Evolutionary conservation across 176 grass and related monocot genomes (phyloP).

Genomic region (Cenchrus fungigraminus): DNA sequence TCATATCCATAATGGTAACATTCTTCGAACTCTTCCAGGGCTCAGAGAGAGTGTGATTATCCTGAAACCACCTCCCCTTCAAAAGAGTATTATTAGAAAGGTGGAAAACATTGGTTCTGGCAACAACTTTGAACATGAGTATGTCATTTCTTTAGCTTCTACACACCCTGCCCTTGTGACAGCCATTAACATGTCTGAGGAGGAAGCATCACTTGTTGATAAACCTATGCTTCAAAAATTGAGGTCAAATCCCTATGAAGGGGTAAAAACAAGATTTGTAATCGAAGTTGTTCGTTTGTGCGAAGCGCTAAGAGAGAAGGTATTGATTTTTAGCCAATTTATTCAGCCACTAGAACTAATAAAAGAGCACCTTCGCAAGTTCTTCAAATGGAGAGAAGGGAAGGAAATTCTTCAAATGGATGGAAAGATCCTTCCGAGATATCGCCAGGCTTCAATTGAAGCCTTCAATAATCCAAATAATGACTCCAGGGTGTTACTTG

Average conservation of each 20-base stretch:
- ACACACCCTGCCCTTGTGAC: constrained; percentile 85
- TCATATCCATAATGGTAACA: constrained; percentile 88
- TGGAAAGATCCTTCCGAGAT: constrained; percentile 72
- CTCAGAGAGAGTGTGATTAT: constrained; percentile 75
- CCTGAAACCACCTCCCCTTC: constrained; percentile 59
- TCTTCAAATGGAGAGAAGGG: constrained; percentile 81
- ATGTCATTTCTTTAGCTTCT: constrained; percentile 72
- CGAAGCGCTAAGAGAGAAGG: constrained; percentile 76
- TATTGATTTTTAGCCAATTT: constrained; percentile 91
- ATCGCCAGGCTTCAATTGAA: constrained; percentile 77
- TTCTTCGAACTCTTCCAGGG: constrained; percentile 83
- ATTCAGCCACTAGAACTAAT: constrained; percentile 81
- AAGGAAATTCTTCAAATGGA: constrained; percentile 88
- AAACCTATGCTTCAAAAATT: constrained; percentile 57
- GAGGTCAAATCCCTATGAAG: constrained; percentile 71
- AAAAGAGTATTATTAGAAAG: constrained; percentile 81
- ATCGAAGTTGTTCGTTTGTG: constrained; percentile 82
- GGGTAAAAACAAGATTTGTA: constrained; percentile 91
- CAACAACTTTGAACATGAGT: constrained; percentile 78
- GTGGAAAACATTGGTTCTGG: constrained; percentile 77
- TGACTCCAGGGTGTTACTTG: constrained; percentile 81
- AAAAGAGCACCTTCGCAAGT: constrained; percentile 65
- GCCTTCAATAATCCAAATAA: constrained; percentile 79
- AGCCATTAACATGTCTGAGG: constrained; percentile 68
- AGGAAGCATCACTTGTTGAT: constrained; percentile 66